These are phyloP conservation scores for Scenedesmus sp. DNA, from an alignment of 163 green algal genomes.

Conservation along the genomic window DNA sequence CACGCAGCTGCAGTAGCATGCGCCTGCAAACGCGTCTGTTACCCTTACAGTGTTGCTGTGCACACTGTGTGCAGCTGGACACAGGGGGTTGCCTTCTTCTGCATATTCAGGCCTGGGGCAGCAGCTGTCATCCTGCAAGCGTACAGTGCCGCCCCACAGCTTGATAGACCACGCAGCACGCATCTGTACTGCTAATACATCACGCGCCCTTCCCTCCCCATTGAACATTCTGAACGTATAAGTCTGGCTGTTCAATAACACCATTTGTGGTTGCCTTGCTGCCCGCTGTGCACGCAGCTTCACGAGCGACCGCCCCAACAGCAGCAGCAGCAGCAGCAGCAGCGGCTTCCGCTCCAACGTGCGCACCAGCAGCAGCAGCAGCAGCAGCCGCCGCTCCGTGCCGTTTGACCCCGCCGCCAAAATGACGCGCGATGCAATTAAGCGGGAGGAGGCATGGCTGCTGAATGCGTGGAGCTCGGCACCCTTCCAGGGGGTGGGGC, in stretches of 20 bases:
- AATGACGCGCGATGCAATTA: constrained; percentile 27
- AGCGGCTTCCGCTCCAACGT: not conserved
- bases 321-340: constrained; percentile 8
- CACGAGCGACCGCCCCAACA: not conserved
- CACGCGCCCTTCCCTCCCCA: not conserved
- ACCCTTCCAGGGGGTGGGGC: constrained; percentile 48
- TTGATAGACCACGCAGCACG: not conserved
- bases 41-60: not conserved
- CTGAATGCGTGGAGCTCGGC: constrained; percentile 59
- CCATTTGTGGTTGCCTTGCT: not conserved
- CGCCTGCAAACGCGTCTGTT: not conserved
- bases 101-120: too few relatives aligned
- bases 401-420: constrained; percentile 27
- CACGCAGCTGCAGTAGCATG: not conserved
- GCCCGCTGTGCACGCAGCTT: not conserved
- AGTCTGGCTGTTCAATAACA: not conserved
- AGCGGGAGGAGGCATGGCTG: constrained; percentile 55
- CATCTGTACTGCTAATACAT: not conserved
- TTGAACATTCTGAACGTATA: not conserved
- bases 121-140: not conserved
- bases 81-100: too few relatives aligned
- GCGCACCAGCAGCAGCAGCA: not conserved
- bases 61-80: too few relatives aligned
- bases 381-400: not conserved
- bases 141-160: not conserved